Percentiles rank a stretch among this genome's conserved stretches.
phyloP scores from a whole-genome alignment of 345 rosid species.

The Abelmoschus esculentus region DNA sequence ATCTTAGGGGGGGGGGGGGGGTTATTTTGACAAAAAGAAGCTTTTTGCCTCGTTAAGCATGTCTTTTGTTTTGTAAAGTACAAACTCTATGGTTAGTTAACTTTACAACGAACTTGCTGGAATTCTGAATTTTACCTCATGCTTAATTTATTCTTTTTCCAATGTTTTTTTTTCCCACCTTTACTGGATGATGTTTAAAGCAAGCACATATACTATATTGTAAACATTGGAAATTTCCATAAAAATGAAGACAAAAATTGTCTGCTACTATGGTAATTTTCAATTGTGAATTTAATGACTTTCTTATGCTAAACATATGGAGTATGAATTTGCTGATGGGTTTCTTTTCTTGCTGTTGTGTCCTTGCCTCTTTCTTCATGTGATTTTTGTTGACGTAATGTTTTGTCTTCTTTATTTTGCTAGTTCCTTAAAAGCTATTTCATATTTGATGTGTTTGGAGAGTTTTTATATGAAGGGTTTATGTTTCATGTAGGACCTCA shows the following conservation, averaged over 20 bases:
- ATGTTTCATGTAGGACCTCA: conserved; percentile 53
- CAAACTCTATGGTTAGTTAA: neutral
- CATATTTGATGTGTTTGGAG: neutral
- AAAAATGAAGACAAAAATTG: neutral
- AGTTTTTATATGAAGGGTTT: conserved; percentile 1
- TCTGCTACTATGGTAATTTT: neutral
- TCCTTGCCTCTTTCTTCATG: neutral
- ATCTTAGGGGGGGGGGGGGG: neutral
- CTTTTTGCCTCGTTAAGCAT: neutral
- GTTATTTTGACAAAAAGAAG: neutral
- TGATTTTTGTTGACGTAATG: neutral
- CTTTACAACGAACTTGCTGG: neutral
- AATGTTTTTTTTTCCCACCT: neutral
- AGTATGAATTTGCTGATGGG: neutral
- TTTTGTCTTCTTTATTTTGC: neutral
- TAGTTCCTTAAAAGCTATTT: neutral
- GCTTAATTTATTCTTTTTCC: neutral
- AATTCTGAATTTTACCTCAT: conserved; percentile 4
- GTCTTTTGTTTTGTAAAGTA: neutral
- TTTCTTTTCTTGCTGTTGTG: neutral
- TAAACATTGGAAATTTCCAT: neutral
- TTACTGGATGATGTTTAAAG: neutral
- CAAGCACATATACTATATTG: neutral
- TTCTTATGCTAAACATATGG: neutral
- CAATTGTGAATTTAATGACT: conserved; percentile 4